Evolutionary conservation across 2,329 filamentous ascomycete species (phyloP), one percentile per base, ranked within the genome.

Genomic region (Hansfordia pulvinata): DNA sequence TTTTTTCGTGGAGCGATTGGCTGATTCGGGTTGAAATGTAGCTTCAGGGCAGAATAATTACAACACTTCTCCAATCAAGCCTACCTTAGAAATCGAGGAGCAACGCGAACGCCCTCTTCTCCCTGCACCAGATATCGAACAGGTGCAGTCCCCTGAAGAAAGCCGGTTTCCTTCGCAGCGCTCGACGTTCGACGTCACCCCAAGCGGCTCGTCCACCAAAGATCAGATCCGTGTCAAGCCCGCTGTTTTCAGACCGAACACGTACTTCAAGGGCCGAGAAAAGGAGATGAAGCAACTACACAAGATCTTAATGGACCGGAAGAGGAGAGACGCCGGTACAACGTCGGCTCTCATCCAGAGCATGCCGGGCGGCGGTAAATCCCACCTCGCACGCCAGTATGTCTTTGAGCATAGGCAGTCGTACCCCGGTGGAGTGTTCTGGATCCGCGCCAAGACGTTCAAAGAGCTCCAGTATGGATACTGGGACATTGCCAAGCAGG

Each of bases 361-460:
- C 19, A 64, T 73, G 20, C 69, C 74, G 2, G 76, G 76, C 2
- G 68, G 68, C 10, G 76, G 76, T 3, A 82, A 82, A 47, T 74
- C 72, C 2, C 75, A 80, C 39, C 52, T 81, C 10, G 74, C 74
- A 16, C 61, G 76, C 4, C 61, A 81, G 45, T 81, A 80, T 41
- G 64, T 77, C 17, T 77, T 72, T 38, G 47, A 56, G 4, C 64
- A 78, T 38, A 64, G 58, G 19, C 49, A 59, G 4, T 54, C 67
- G 32, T 81, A 75, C 37, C 63, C 67, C 0, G 74, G 73, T 2
- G 76, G 76, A 2, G 60, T 79, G 22, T 82, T 77, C 44, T 82
- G 76, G 76, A 61, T 80, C 10, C 63, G 72, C 25, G 69, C 72
- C 7, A 75, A 71, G 35, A 69, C 66, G 1, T 43, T 57, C 4